These are phyloP conservation scores for Fallopia convolvulus DNA, from an alignment of 148 eudicot species.

Conservation along the genomic window DNA sequence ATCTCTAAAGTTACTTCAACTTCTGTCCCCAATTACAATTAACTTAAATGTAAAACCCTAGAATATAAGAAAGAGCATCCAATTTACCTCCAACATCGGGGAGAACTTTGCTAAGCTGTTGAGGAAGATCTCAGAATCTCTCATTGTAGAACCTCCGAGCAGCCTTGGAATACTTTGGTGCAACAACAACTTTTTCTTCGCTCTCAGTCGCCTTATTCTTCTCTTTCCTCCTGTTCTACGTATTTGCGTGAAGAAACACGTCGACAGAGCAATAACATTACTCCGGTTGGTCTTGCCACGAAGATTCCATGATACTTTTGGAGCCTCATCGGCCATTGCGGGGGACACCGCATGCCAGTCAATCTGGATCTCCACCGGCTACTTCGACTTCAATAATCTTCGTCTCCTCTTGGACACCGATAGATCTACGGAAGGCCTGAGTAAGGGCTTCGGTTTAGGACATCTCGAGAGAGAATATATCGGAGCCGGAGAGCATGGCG, in stretches of 20 bases:
- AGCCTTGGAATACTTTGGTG: constrained; percentile 70
- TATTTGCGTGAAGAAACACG: constrained; percentile 28
- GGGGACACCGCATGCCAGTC: no score
- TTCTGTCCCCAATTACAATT: not conserved
- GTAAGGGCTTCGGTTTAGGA: no score
- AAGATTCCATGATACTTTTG: constrained; percentile 37
- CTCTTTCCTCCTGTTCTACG: constrained; percentile 31
- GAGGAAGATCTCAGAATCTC: constrained; percentile 59
- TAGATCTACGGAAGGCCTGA: no score
- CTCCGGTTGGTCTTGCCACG: constrained; percentile 35
- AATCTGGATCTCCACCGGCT: no score
- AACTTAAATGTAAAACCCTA: not conserved
- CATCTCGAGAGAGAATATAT: no score
- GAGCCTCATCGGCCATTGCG: constrained; percentile 14
- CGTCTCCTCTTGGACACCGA: no score
- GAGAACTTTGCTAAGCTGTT: constrained; percentile 79
- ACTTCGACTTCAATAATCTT: no score
- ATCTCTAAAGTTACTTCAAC: not conserved
- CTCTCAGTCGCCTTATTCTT: constrained; percentile 13
- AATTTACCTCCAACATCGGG: constrained; percentile 82
- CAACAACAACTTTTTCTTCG: constrained; percentile 12
- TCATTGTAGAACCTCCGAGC: constrained; percentile 75
- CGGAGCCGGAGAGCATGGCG: no score
- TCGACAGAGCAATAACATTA: constrained; percentile 28
- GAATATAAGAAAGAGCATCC: not conserved